A percentile compares a stretch with the other conserved stretches of the same genome.
phyloP scores from a whole-genome alignment of 2,329 filamentous ascomycete species.

The Ascomycota sp. region DNA sequence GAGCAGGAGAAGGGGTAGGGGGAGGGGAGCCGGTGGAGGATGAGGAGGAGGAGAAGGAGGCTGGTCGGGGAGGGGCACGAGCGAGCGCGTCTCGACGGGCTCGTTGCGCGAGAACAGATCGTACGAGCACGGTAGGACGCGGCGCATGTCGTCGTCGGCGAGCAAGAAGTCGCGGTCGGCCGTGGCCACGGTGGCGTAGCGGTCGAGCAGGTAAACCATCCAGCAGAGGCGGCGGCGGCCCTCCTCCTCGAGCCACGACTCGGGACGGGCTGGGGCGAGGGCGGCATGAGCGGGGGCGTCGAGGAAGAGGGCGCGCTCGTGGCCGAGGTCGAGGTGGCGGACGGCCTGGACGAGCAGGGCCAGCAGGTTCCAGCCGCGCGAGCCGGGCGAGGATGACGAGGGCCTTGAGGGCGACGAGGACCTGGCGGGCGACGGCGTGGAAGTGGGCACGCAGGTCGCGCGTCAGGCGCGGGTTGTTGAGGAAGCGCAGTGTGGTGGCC shows the following conservation, averaged over 20 bases:
- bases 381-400: conserved; percentile 20
- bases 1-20: too few relatives aligned
- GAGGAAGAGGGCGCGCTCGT: conserved; percentile 18
- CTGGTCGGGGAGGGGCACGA: too few relatives aligned
- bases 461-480: conserved; percentile 17
- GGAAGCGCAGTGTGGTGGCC: conserved; percentile 20
- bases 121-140: conserved; percentile 21
- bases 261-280: too few relatives aligned
- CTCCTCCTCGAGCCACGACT: conserved; percentile 24
- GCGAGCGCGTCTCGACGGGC: conserved; percentile 19
- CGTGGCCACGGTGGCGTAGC: conserved; percentile 21
- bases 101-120: conserved; percentile 22
- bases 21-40: too few relatives aligned
- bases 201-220: conserved; percentile 24
- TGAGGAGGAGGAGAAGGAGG: too few relatives aligned
- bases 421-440: conserved; percentile 17
- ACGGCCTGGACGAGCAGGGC: conserved; percentile 18
- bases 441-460: conserved; percentile 17
- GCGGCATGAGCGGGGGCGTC: too few relatives aligned
- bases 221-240: conserved; percentile 20
- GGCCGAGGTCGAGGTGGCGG: conserved; percentile 17
- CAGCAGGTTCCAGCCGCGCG: conserved; percentile 20
- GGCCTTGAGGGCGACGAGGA: conserved; percentile 19
- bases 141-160: conserved; percentile 17
- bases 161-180: conserved; percentile 21